Percentiles rank a stretch among this genome's conserved stretches.
phyloP scores from a whole-genome alignment of 306 rosid genomes.

The Spatholobus suberectus region DNA sequence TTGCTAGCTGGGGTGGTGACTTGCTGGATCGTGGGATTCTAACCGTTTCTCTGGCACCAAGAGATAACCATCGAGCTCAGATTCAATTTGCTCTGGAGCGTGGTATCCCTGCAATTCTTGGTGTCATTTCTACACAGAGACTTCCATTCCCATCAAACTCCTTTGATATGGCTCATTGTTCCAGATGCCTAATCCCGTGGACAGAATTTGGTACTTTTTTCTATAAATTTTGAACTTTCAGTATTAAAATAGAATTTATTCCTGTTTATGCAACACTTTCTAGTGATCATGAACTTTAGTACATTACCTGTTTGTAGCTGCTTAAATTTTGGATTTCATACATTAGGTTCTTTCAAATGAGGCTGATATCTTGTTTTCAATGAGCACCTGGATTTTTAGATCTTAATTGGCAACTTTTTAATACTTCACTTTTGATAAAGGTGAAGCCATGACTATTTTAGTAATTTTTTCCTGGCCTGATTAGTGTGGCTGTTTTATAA shows the following conservation, averaged over 20 bases:
- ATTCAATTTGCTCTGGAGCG: conserved; percentile 98
- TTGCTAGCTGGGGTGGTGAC: conserved; percentile 99
- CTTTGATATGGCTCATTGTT: conserved; percentile 99
- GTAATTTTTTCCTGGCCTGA: background rate
- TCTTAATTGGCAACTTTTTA: background rate
- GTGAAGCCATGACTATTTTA: background rate
- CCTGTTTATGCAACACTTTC: background rate
- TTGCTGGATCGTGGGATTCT: conserved; percentile 89
- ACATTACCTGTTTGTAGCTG: conserved; percentile 13
- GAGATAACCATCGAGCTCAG: conserved; percentile 99
- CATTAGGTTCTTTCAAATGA: background rate
- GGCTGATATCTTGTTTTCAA: background rate
- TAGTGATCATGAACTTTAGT: background rate
- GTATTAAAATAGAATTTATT: conserved; percentile 13
- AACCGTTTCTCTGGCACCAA: conserved; percentile 93
- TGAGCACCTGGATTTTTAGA: background rate
- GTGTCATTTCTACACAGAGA: conserved; percentile 91
- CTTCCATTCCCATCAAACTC: conserved; percentile 98
- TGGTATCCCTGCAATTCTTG: conserved; percentile 97
- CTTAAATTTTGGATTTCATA: conserved; percentile 18
- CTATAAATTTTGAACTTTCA: background rate
- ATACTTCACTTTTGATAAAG: background rate
- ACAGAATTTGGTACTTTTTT: conserved; percentile 80
- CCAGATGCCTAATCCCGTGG: conserved; percentile 99
- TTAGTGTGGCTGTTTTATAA: background rate